Conservation (phyloP, 768 basidiomycete species). For the Porphyrellus cyaneotinctus region DNA sequence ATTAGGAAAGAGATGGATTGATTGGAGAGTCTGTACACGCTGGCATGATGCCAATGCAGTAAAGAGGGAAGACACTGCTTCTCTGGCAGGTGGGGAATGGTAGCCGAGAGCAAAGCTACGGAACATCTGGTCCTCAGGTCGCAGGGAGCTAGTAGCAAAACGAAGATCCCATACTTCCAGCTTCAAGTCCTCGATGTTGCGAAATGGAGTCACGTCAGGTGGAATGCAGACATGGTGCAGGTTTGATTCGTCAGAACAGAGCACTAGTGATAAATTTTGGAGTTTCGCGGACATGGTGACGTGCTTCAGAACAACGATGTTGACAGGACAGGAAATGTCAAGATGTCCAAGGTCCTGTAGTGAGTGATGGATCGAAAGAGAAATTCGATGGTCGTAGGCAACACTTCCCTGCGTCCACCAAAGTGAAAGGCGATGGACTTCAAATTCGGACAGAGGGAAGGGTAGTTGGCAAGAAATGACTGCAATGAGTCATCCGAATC, state of each 20-base stretch:
- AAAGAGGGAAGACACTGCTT: neutral
- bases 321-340: neutral
- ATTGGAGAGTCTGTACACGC: neutral
- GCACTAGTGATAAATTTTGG: neutral
- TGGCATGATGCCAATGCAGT: neutral
- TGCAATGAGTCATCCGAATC: neutral
- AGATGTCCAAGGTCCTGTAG: neutral
- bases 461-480: neutral
- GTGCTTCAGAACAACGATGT: neutral
- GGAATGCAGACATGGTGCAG: neutral
- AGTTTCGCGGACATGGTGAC: neutral
- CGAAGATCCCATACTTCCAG: neutral
- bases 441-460: neutral
- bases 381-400: too few species aligned
- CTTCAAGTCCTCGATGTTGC: neutral
- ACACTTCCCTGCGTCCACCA: too few species aligned
- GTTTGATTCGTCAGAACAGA: neutral
- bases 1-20: neutral
- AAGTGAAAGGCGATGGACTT: neutral
- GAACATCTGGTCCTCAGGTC: neutral
- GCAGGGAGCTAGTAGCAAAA: neutral
- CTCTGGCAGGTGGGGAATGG: neutral
- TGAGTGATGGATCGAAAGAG: neutral
- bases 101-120: neutral
- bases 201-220: neutral